phyloP scores from a whole-genome alignment of 441 rosid genomes.

The Flueggea neowawraea region DNA sequence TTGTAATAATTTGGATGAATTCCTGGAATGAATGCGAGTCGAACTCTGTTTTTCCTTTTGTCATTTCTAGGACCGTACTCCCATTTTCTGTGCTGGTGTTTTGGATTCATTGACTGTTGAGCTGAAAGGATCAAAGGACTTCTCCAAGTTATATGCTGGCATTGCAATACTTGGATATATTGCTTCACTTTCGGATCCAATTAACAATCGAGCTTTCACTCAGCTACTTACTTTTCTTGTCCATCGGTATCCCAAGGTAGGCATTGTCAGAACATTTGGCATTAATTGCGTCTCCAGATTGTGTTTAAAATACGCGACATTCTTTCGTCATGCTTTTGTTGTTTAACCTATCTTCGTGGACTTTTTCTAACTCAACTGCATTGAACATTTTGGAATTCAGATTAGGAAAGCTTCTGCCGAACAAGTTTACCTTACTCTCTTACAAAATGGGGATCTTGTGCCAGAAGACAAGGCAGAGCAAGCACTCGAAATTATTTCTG shows the following conservation, averaged over 20 bases:
- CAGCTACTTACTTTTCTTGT: conserved; percentile 67
- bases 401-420: conserved; percentile 84
- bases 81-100: conserved; percentile 48
- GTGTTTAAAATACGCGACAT: no score
- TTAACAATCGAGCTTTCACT: conserved; percentile 53
- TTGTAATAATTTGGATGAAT: no score
- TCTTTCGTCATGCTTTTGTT: no score
- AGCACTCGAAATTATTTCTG: conserved; percentile 59
- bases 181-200: conserved; percentile 54
- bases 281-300: no score
- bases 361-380: no score
- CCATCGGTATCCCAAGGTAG: conserved; percentile 86
- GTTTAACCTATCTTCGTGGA: no score
- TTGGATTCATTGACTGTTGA: conserved; percentile 74
- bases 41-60: not conserved
- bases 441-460: conserved; percentile 61
- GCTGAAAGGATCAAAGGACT: conserved; percentile 69
- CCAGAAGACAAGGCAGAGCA: conserved; percentile 60
- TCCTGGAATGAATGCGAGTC: not conserved
- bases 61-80: conserved; percentile 46
- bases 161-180: conserved; percentile 76
- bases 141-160: conserved; percentile 70
- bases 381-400: conserved; percentile 26
- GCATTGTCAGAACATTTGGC: not conserved
- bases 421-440: conserved; percentile 64